These are phyloP conservation scores for Pythium insidiosum DNA, from an alignment of 352 stramenopile species.

Conservation along the genomic window DNA sequence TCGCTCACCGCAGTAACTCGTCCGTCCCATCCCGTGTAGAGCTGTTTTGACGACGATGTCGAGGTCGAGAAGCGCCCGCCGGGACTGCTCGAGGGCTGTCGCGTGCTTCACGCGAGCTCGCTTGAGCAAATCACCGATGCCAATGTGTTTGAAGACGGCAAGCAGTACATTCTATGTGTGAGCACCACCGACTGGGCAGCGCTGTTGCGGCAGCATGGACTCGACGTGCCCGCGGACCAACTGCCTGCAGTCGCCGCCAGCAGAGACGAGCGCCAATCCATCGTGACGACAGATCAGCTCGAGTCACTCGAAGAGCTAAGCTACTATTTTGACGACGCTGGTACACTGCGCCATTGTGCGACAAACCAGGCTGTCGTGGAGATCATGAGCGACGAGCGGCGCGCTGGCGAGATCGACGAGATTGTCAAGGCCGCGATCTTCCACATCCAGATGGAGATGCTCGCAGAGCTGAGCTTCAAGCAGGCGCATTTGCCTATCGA, in stretches of 20 bases:
- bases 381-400: constrained; percentile 67
- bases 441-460: constrained; percentile 81
- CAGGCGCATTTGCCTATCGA: constrained; percentile 63
- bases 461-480: constrained; percentile 68
- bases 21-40: no score
- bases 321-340: constrained; percentile 69
- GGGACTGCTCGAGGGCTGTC: constrained; percentile 46
- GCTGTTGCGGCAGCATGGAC: constrained; percentile 36
- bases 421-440: constrained; percentile 81
- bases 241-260: constrained; percentile 10
- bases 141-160: constrained; percentile 44
- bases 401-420: constrained; percentile 60
- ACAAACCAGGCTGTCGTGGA: constrained; percentile 70
- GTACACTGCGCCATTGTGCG: constrained; percentile 57
- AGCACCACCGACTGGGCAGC: constrained; percentile 22
- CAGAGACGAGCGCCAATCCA: constrained; percentile 22
- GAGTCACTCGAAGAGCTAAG: constrained; percentile 71
- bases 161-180: constrained; percentile 68
- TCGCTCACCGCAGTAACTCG: no score
- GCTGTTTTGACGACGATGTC: constrained; percentile 69
- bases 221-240: constrained; percentile 13
- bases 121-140: constrained; percentile 31
- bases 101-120: constrained; percentile 45
- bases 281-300: constrained; percentile 52
- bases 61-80: constrained; percentile 45